Percentiles rank a stretch among this genome's conserved stretches.
Conservation (phyloP, 2,329 filamentous ascomycete genomes). For the Tetracladium maxilliforme region DNA sequence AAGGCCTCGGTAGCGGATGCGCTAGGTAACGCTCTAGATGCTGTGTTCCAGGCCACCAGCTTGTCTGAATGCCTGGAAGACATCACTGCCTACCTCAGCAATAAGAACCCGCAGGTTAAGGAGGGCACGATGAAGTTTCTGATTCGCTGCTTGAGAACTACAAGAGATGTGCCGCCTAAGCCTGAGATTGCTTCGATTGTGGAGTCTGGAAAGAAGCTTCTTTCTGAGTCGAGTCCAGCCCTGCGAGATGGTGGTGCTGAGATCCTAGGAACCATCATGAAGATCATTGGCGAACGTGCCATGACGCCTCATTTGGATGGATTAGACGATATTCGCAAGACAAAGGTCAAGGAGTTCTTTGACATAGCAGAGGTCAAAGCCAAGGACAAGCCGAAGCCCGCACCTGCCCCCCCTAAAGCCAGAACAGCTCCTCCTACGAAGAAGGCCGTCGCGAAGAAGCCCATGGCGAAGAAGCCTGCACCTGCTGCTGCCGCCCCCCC, state of each 20-base stretch:
- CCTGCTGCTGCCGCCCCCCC: conserved; percentile 35
- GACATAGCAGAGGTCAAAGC: conserved; percentile 73
- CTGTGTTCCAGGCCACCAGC: conserved; percentile 47
- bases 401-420: conserved; percentile 39
- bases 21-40: conserved; percentile 70
- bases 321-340: conserved; percentile 88
- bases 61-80: conserved; percentile 86
- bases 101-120: conserved; percentile 98
- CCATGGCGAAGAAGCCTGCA: conserved; percentile 30
- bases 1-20: conserved; percentile 82
- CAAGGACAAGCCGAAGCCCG: conserved; percentile 81
- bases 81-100: conserved; percentile 65
- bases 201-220: conserved; percentile 77
- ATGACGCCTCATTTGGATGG: conserved; percentile 90
- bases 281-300: conserved; percentile 90
- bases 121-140: conserved; percentile 89
- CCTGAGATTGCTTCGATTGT: conserved; percentile 73
- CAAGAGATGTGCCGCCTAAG: conserved; percentile 70
- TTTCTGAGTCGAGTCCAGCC: conserved; percentile 77
- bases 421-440: conserved; percentile 24
- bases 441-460: conserved; percentile 23
- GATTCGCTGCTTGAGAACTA: conserved; percentile 73
- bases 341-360: conserved; percentile 86
- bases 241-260: conserved; percentile 84
- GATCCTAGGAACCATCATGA: conserved; percentile 89